These are phyloP conservation scores for Oldenlandia corymbosa DNA, from an alignment of 257 asterid species.

Conservation along the genomic window DNA sequence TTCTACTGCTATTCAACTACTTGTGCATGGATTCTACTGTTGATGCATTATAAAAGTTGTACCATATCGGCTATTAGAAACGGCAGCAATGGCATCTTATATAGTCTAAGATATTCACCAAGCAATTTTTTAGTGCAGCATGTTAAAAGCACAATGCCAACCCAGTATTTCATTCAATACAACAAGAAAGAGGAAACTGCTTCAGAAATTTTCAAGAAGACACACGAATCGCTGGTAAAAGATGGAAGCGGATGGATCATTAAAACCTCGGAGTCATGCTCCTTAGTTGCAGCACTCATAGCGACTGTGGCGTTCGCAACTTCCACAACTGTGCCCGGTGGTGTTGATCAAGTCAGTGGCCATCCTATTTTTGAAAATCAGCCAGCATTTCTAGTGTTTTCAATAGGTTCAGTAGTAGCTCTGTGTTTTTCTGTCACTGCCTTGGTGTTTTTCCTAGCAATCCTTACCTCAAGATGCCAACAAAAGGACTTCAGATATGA, in stretches of 20 bases:
- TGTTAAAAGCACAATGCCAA: slow-evolving; percentile 40
- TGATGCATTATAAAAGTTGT: no score
- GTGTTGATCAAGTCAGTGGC: slow-evolving; percentile 30
- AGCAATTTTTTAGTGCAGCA: slow-evolving; percentile 48
- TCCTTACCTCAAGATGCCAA: slow-evolving; percentile 51
- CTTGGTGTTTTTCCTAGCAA: slow-evolving; percentile 51
- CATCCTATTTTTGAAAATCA: slow-evolving; percentile 26
- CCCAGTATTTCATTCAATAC: slow-evolving; percentile 21
- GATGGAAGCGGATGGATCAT: slow-evolving; percentile 46
- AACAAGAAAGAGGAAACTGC: slow-evolving; percentile 41
- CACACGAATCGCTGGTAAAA: slow-evolving; percentile 28
- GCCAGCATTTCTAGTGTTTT: slow-evolving; percentile 33
- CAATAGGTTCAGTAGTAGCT: slow-evolving; percentile 39
- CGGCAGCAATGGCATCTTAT: no score
- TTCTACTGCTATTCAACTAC: no score
- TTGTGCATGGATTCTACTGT: no score
- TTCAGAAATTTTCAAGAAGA: slow-evolving; percentile 23
- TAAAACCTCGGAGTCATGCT: slow-evolving; percentile 66
- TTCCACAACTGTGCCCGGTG: slow-evolving; percentile 55
- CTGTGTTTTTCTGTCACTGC: slow-evolving; percentile 60
- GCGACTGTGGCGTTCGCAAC: slow-evolving; percentile 64
- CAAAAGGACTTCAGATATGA: slow-evolving; percentile 35
- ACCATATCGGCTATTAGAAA: no score
- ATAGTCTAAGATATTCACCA: no score
- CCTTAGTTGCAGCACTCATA: slow-evolving; percentile 52